Conservation (phyloP, 805 yeast genomes). For the Maudiozyma saulgeensis region DNA sequence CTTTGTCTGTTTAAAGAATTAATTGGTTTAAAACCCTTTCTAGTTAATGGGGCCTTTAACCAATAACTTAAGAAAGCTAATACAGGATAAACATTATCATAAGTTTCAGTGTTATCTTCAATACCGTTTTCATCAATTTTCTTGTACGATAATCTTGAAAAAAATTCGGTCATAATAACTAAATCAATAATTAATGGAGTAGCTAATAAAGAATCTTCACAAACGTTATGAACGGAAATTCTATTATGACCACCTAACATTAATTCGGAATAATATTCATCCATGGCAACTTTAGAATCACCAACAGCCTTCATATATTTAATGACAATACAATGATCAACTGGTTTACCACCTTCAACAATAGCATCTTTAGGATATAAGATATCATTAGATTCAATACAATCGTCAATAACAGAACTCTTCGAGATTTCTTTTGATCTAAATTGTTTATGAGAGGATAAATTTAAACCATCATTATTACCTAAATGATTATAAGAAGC, state of each 20-base stretch:
- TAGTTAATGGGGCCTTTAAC: constrained; percentile 93
- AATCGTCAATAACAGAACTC: constrained; percentile 87
- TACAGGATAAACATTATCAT: constrained; percentile 69
- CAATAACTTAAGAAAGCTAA: constrained; percentile 83
- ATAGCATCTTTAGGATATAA: constrained; percentile 45
- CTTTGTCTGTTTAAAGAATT: constrained; percentile 94
- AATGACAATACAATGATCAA: constrained; percentile 93
- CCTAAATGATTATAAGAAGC: constrained; percentile 96
- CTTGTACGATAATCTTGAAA: constrained; percentile 76
- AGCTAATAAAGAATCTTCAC: constrained; percentile 92
- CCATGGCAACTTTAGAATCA: constrained; percentile 96
- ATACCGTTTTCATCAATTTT: constrained; percentile 30
- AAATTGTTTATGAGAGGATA: constrained; percentile 87
- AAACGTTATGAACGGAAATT: constrained; percentile 86
- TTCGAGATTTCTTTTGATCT: constrained; percentile 92
- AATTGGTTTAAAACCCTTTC: constrained; percentile 82
- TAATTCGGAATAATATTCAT: constrained; percentile 90
- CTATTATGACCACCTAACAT: constrained; percentile 98
- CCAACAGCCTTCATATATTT: constrained; percentile 92
- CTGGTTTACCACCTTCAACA: constrained; percentile 61
- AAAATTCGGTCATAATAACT: constrained; percentile 81
- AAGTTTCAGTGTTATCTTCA: constrained; percentile 29
- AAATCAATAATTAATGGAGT: constrained; percentile 90
- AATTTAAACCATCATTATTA: constrained; percentile 89
- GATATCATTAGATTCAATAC: constrained; percentile 77